Conservation (phyloP, 371 early-diverging fungal genomes). For the Chytridium lagenaria region DNA sequence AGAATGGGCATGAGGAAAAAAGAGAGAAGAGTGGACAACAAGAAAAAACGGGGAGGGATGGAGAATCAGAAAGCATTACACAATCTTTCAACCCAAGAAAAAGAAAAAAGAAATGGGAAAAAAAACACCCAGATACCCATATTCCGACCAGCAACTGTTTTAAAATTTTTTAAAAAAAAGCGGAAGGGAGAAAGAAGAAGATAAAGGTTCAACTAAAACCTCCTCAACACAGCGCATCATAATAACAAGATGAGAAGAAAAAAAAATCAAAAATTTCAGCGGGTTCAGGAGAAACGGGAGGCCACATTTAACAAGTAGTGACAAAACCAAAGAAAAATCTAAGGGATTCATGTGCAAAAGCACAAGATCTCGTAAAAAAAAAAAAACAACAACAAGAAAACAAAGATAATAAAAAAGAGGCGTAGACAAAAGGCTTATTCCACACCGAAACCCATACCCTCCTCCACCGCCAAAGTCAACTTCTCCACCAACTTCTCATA, state of each 20-base stretch:
- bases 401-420: too few species aligned
- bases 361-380: too few species aligned
- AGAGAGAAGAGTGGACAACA: background rate
- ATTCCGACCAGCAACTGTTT: background rate
- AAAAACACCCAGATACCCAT: background rate
- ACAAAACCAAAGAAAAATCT: too few species aligned
- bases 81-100: too few species aligned
- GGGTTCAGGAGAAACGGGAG: too few species aligned
- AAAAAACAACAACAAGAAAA: background rate
- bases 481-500: constrained; percentile 71
- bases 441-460: constrained; percentile 64
- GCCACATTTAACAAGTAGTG: too few species aligned
- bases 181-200: background rate
- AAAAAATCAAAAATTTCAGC: too few species aligned
- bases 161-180: background rate
- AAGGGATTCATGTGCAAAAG: too few species aligned
- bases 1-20: background rate
- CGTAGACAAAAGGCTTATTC: constrained; percentile 10
- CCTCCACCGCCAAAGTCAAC: constrained; percentile 91
- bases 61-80: background rate
- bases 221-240: too few species aligned
- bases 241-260: background rate
- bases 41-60: background rate
- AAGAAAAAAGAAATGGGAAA: constrained; percentile 3
- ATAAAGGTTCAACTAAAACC: too few species aligned